phyloP scores from a whole-genome alignment of 352 stramenopile genomes.

The Phytophthora megakarya region DNA sequence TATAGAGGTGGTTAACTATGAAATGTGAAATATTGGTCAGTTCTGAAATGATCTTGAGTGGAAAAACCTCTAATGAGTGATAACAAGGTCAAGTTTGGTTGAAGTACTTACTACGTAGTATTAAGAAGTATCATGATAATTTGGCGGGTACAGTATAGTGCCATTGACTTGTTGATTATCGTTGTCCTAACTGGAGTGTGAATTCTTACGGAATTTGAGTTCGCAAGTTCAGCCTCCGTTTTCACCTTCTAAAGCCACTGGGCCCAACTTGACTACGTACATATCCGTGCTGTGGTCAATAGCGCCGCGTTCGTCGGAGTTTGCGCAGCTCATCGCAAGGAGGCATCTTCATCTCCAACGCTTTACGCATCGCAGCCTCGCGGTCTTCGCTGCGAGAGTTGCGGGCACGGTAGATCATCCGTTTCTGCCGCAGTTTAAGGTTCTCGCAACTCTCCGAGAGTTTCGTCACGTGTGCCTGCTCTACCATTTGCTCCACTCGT shows the following conservation, averaged over 20 bases:
- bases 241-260: slow-evolving; percentile 21
- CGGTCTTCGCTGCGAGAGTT: slow-evolving; percentile 79
- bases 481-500: slow-evolving; percentile 86
- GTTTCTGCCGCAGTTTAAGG: slow-evolving; percentile 85
- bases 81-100: too few species aligned
- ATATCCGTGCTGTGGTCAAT: slow-evolving; percentile 33
- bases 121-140: too few species aligned
- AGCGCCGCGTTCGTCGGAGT: slow-evolving; percentile 66
- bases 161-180: neutral
- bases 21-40: neutral
- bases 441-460: slow-evolving; percentile 83
- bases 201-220: neutral
- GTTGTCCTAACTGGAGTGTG: slow-evolving; percentile 1
- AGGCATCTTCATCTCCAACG: slow-evolving; percentile 85
- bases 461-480: slow-evolving; percentile 75
- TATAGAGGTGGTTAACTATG: neutral
- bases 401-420: slow-evolving; percentile 85
- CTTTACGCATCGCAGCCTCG: slow-evolving; percentile 76
- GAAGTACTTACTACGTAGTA: too few species aligned
- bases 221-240: neutral
- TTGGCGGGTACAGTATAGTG: too few species aligned
- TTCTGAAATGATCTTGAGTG: neutral
- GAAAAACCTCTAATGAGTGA: slow-evolving; percentile 19
- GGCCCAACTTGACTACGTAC: slow-evolving; percentile 11
- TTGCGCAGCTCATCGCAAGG: slow-evolving; percentile 80